These are phyloP conservation scores for Chrysanthemum makinoi DNA, from an alignment of 129 eudicot species.

Conservation along the genomic window DNA sequence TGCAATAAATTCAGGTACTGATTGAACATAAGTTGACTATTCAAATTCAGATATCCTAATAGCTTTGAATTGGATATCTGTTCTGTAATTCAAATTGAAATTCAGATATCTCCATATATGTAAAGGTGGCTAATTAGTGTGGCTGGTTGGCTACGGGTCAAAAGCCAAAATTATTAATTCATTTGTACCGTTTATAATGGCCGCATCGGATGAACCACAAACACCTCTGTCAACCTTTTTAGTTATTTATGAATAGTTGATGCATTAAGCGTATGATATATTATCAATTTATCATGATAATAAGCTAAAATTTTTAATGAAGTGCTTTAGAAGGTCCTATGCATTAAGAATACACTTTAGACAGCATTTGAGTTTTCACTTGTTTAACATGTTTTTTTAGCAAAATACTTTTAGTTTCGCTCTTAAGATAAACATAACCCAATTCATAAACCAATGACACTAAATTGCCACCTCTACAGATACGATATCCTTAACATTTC, in stretches of 20 bases:
- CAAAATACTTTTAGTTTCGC: neutral
- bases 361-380: neutral
- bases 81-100: conserved; percentile 7
- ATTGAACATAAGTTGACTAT: neutral
- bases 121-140: neutral
- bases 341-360: neutral
- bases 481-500: no score
- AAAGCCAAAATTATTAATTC: neutral
- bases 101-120: neutral
- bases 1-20: neutral
- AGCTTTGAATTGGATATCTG: neutral
- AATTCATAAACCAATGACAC: neutral
- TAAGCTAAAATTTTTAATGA: no score
- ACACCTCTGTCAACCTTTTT: no score
- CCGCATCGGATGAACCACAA: no score
- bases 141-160: neutral
- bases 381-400: no score
- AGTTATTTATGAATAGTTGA: no score
- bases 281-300: neutral
- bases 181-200: no score
- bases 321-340: neutral
- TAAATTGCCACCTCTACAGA: neutral
- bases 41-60: neutral
- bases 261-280: neutral
- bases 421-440: neutral